Conservation (phyloP, 139 green algal species). For the Penium margaritaceum region DNA sequence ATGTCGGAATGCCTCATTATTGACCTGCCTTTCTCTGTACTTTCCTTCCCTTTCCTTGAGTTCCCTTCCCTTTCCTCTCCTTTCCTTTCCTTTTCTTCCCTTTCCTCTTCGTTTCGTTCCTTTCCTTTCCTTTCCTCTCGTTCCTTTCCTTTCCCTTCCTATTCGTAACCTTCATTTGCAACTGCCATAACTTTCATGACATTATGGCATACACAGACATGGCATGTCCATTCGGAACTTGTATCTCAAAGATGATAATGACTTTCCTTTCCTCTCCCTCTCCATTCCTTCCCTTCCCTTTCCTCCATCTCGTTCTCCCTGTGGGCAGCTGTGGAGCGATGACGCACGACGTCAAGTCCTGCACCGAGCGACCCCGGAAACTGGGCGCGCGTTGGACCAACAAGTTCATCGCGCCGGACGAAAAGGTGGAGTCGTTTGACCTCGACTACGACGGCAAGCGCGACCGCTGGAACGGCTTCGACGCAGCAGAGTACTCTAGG, state of each 20-base stretch:
- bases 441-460: conserved; percentile 81
- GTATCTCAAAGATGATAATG: no score
- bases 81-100: no score
- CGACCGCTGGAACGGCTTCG: conserved; percentile 88
- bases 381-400: conserved; percentile 78
- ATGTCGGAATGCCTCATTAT: no score
- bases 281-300: not conserved
- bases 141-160: not conserved
- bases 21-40: no score
- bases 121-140: not conserved
- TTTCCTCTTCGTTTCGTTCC: not conserved
- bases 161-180: no score
- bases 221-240: no score
- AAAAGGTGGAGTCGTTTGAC: conserved; percentile 79
- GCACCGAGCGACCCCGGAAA: conserved; percentile 82
- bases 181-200: no score
- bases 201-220: no score
- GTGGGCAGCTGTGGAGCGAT: conserved; percentile 83
- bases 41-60: no score
- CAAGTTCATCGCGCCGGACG: conserved; percentile 82
- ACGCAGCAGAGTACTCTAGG: conserved; percentile 50
- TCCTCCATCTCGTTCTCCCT: conserved; percentile 38
- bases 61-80: no score
- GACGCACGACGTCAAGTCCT: conserved; percentile 90
- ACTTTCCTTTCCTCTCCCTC: not conserved